Conservation (phyloP, 441 rosid species). For the Populus hybrid region DNA sequence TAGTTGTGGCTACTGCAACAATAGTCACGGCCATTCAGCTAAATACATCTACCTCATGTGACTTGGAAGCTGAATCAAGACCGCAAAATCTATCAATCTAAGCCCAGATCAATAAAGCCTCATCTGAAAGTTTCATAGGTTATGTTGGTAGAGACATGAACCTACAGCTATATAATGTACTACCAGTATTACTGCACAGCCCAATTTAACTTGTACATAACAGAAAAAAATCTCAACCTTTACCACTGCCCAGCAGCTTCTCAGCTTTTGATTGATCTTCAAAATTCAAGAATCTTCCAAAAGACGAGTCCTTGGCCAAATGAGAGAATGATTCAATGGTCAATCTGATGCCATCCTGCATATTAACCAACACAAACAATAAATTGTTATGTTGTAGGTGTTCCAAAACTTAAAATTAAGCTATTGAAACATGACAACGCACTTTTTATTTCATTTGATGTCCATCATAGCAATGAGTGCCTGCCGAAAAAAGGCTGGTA, state of each 20-base stretch:
- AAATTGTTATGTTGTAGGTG: constrained; percentile 3
- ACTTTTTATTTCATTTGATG: background rate
- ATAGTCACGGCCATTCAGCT: background rate
- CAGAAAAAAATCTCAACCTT: constrained; percentile 51
- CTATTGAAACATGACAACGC: constrained; percentile 3
- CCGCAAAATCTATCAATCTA: background rate
- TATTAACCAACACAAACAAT: constrained; percentile 21
- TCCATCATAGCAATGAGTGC: background rate
- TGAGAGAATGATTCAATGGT: constrained; percentile 66
- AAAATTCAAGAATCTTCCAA: constrained; percentile 27
- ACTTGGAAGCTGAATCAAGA: background rate
- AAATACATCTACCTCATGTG: constrained; percentile 4
- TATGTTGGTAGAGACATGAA: constrained; percentile 5
- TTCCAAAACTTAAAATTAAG: background rate
- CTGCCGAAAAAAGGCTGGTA: constrained; percentile 4
- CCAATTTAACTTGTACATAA: constrained; percentile 1
- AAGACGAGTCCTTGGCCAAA: constrained; percentile 43
- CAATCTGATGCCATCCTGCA: constrained; percentile 71
- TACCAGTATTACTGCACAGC: constrained; percentile 1
- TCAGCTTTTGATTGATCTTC: constrained; percentile 60
- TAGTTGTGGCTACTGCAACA: background rate
- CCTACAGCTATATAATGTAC: constrained; percentile 7
- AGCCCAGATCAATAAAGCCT: background rate
- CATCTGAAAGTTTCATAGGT: background rate
- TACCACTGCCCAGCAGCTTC: constrained; percentile 77